Conservation (phyloP, 2,329 filamentous ascomycete species). For the Verruconis gallopava region DNA sequence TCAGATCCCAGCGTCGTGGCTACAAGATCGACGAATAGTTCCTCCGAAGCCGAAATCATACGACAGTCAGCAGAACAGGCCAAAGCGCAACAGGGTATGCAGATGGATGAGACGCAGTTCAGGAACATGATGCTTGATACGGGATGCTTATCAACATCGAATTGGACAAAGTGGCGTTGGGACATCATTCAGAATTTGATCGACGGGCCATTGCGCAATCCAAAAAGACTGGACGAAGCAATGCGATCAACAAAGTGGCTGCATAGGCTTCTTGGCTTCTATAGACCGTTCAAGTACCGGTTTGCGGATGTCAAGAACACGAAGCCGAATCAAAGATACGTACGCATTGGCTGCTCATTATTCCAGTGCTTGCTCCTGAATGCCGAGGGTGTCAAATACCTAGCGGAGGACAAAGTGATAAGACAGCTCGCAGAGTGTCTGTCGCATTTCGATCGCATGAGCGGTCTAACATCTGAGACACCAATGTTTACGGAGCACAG, state of each 20-base stretch:
- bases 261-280: conserved; percentile 87
- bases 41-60: conserved; percentile 15
- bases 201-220: conserved; percentile 80
- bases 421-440: conserved; percentile 91
- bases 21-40: conserved; percentile 19
- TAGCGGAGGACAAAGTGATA: conserved; percentile 84
- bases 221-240: conserved; percentile 85
- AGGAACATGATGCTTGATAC: conserved; percentile 58
- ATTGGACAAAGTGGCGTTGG: conserved; percentile 96
- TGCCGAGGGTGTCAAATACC: conserved; percentile 67
- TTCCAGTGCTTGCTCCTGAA: conserved; percentile 80
- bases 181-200: conserved; percentile 81
- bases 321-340: conserved; percentile 85
- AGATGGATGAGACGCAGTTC: conserved; percentile 53
- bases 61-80: conserved; percentile 29
- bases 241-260: conserved; percentile 93
- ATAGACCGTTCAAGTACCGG: conserved; percentile 90
- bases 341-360: conserved; percentile 76
- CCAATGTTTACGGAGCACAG: conserved; percentile 82
- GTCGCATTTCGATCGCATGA: conserved; percentile 83
- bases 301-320: conserved; percentile 87
- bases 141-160: conserved; percentile 75
- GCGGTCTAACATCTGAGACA: conserved; percentile 57
- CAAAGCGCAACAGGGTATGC: conserved; percentile 44
- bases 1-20: conserved; percentile 40